Percentiles rank a stretch among this genome's conserved stretches.
phyloP scores from a whole-genome alignment of 352 stramenopile genomes.

The Elongisporangium anandrum region DNA sequence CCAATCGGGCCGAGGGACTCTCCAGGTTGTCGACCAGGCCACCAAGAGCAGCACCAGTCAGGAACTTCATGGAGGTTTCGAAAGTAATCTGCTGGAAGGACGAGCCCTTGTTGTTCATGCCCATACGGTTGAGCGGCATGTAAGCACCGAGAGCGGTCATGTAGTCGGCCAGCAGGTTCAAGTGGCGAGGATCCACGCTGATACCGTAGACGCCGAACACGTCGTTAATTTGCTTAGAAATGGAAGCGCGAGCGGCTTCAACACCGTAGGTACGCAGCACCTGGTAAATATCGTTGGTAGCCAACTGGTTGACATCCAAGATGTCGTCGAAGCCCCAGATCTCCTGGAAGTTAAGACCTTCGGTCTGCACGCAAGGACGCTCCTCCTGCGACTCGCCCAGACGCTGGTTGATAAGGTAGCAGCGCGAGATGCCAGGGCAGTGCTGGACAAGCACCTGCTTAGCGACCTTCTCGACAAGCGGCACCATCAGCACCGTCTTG shows the following conservation, averaged over 20 bases:
- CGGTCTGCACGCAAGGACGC: slow-evolving; percentile 88
- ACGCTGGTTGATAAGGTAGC: slow-evolving; percentile 88
- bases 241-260: slow-evolving; percentile 95
- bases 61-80: slow-evolving; percentile 99
- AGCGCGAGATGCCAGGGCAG: slow-evolving; percentile 85
- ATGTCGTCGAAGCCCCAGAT: slow-evolving; percentile 93
- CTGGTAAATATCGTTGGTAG: slow-evolving; percentile 98
- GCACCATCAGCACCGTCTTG: slow-evolving; percentile 88
- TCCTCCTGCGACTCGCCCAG: slow-evolving; percentile 76
- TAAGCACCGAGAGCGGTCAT: slow-evolving; percentile 98
- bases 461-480: slow-evolving; percentile 83
- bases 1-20: slow-evolving; percentile 93
- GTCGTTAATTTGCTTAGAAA: slow-evolving; percentile 98
- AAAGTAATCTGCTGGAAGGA: slow-evolving; percentile 99
- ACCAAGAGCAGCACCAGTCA: slow-evolving; percentile 94
- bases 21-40: slow-evolving; percentile 88
- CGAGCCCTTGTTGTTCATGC: slow-evolving; percentile 95
- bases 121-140: slow-evolving; percentile 97
- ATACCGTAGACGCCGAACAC: slow-evolving; percentile 99
- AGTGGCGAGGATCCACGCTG: slow-evolving; percentile 96
- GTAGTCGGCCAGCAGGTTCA: slow-evolving; percentile 99
- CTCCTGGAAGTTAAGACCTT: slow-evolving; percentile 98
- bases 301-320: slow-evolving; percentile 93
- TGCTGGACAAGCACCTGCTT: slow-evolving; percentile 84
- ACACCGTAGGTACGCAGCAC: slow-evolving; percentile 97